These are phyloP conservation scores for Gossypium gossypioides DNA, from an alignment of 441 rosid species.

Conservation along the genomic window DNA sequence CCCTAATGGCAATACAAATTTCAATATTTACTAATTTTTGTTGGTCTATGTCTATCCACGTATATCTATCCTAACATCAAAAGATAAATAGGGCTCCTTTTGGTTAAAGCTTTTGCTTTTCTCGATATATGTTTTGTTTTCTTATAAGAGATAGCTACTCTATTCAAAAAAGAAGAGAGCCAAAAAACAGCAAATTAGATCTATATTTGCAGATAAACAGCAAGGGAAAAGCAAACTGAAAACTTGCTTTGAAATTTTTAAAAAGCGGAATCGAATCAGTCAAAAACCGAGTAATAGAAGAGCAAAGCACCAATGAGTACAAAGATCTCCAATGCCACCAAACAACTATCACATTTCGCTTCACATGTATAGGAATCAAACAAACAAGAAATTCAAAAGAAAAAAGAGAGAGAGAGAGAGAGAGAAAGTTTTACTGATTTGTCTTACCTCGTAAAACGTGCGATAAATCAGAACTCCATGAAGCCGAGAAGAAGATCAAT, in stretches of 20 bases:
- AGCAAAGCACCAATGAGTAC: not conserved
- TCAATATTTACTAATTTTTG: not conserved
- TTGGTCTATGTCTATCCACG: not conserved
- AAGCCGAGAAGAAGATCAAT: constrained; percentile 12
- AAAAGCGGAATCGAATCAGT: constrained; percentile 9
- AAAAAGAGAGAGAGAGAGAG: too few relatives aligned
- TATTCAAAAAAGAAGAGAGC: not conserved
- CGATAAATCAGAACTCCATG: constrained; percentile 36
- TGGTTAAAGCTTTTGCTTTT: not conserved
- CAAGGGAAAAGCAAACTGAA: not conserved
- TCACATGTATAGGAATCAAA: constrained; percentile 33
- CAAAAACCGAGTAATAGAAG: not conserved
- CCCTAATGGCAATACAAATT: not conserved
- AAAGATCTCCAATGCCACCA: constrained; percentile 15
- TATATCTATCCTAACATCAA: not conserved
- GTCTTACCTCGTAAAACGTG: constrained; percentile 25
- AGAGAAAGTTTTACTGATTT: not conserved
- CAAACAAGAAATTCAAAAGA: not conserved
- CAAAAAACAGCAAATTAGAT: not conserved
- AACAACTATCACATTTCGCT: constrained; percentile 6
- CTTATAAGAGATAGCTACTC: not conserved
- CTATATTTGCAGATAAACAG: not conserved
- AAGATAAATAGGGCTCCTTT: not conserved
- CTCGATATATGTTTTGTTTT: not conserved
- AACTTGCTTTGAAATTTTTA: not conserved